Evolutionary conservation across 1,284 basidiomycete species (phyloP).

Genomic region (Megacollybia platyphylla): DNA sequence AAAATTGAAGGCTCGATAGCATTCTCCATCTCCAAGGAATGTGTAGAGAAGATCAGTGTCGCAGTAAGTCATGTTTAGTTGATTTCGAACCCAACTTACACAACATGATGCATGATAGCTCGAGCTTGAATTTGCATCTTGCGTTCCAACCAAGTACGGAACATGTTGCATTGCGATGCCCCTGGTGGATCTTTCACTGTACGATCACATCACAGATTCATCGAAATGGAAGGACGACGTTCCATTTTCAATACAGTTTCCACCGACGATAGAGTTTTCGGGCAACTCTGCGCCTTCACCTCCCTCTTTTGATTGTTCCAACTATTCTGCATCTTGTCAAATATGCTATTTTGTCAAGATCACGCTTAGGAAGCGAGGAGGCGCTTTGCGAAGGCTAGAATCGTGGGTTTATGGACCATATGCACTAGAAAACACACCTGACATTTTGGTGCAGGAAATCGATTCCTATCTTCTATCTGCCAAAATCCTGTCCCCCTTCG

Average conservation of each 20-base stretch:
- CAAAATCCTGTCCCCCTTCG: slow-evolving; percentile 22
- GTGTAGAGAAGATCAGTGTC: slow-evolving; percentile 21
- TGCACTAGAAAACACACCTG: not conserved
- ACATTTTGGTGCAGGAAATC: slow-evolving; percentile 11
- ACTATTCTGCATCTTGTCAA: slow-evolving; percentile 21
- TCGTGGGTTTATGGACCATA: slow-evolving; percentile 18
- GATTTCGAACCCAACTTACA: not conserved
- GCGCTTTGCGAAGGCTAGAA: slow-evolving; percentile 18
- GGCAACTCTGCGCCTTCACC: slow-evolving; percentile 18
- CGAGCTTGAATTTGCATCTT: slow-evolving; percentile 21
- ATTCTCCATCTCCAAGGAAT: slow-evolving; percentile 19
- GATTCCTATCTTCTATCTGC: slow-evolving; percentile 23
- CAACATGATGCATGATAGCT: slow-evolving; percentile 15
- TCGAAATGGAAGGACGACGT: slow-evolving; percentile 16
- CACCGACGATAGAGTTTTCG: slow-evolving; percentile 13
- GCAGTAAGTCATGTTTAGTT: slow-evolving; percentile 14
- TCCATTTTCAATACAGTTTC: slow-evolving; percentile 26
- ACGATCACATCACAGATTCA: slow-evolving; percentile 11
- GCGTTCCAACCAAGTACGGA: slow-evolving; percentile 10
- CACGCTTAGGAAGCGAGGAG: slow-evolving; percentile 24
- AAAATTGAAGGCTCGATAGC: slow-evolving; percentile 23
- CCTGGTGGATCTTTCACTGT: slow-evolving; percentile 16
- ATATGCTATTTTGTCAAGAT: slow-evolving; percentile 25
- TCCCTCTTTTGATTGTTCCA: slow-evolving; percentile 22
- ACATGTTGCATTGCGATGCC: slow-evolving; percentile 14